Conservation (phyloP, 1,284 basidiomycete genomes). For the Fistulinella staudtii region DNA sequence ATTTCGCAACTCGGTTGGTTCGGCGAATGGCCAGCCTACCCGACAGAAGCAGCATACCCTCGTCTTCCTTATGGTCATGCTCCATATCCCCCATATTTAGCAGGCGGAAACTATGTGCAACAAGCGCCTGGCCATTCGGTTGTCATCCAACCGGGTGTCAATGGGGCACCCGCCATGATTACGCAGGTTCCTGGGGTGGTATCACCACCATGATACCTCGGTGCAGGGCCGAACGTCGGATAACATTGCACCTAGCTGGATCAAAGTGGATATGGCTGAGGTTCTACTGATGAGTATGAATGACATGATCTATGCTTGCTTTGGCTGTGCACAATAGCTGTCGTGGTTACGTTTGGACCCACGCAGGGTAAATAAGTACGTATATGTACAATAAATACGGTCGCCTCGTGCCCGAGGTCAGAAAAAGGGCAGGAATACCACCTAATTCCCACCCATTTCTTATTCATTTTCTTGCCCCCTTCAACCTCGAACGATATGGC, state of each 20-base stretch:
- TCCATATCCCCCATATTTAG: slow-evolving; percentile 22
- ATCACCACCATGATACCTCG: slow-evolving; percentile 21
- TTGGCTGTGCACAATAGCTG: slow-evolving; percentile 12
- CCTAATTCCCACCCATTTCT: slow-evolving; percentile 27
- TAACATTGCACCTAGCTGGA: too few species aligned
- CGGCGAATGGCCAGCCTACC: slow-evolving; percentile 44
- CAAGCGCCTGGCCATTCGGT: slow-evolving; percentile 61
- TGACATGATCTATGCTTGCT: slow-evolving; percentile 9
- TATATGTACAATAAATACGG: slow-evolving; percentile 4
- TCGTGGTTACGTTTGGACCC: slow-evolving; percentile 12
- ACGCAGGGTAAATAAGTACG: slow-evolving; percentile 3
- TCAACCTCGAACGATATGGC: slow-evolving; percentile 25
- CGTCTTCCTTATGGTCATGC: slow-evolving; percentile 19
- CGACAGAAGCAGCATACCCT: slow-evolving; percentile 23
- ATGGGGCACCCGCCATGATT: slow-evolving; percentile 58
- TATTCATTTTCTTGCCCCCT: slow-evolving; percentile 15
- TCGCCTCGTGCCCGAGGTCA: slow-evolving; percentile 28
- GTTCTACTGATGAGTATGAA: slow-evolving; percentile 5
- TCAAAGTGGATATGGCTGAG: slow-evolving; percentile 2
- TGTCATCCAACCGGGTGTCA: slow-evolving; percentile 62
- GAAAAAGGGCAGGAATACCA: slow-evolving; percentile 21
- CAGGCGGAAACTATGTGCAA: slow-evolving; percentile 35
- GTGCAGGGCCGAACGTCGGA: too few species aligned
- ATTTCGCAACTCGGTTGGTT: slow-evolving; percentile 52
- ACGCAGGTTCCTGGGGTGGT: slow-evolving; percentile 54